A percentile compares a stretch with the other conserved stretches of the same genome.
phyloP scores from a whole-genome alignment of 2,329 filamentous ascomycete species.

The Elsinoe necatrix region DNA sequence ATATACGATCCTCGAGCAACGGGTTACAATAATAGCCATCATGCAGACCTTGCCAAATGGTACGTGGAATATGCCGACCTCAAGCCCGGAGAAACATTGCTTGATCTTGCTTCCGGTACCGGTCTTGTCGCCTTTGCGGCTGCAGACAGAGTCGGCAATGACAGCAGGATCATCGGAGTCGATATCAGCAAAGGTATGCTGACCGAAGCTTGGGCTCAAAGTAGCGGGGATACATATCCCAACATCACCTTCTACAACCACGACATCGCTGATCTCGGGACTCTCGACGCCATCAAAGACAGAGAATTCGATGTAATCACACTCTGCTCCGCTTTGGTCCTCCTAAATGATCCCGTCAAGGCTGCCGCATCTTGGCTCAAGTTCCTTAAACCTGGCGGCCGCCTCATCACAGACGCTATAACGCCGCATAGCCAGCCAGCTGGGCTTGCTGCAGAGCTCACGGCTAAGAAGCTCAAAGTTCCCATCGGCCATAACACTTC shows the following conservation, averaged over 20 bases:
- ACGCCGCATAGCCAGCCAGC: slow-evolving; percentile 32
- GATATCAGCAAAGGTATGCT: slow-evolving; percentile 38
- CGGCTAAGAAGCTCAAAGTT: slow-evolving; percentile 28
- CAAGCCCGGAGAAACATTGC: slow-evolving; percentile 32
- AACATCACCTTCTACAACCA: slow-evolving; percentile 31
- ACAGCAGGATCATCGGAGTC: slow-evolving; percentile 33
- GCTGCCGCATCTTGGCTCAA: slow-evolving; percentile 32
- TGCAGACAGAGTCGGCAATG: slow-evolving; percentile 31
- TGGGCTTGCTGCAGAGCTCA: slow-evolving; percentile 33
- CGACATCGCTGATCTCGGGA: slow-evolving; percentile 31
- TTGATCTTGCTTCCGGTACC: slow-evolving; percentile 41
- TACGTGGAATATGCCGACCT: slow-evolving; percentile 27
- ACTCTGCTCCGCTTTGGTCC: slow-evolving; percentile 34
- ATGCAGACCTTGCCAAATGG: slow-evolving; percentile 33
- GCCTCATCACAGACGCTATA: slow-evolving; percentile 33
- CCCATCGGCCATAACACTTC: slow-evolving; percentile 31
- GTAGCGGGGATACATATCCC: slow-evolving; percentile 23
- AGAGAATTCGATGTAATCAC: slow-evolving; percentile 30
- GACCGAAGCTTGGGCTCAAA: slow-evolving; percentile 28
- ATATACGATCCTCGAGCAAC: slow-evolving; percentile 29
- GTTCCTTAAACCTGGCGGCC: slow-evolving; percentile 35
- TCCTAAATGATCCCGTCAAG: slow-evolving; percentile 32
- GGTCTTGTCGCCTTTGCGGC: slow-evolving; percentile 36
- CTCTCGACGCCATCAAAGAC: slow-evolving; percentile 14
- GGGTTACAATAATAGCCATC: slow-evolving; percentile 36